Evolutionary conservation across 345 rosid genomes (phyloP), one percentile per base, ranked within the genome.

Genomic region (Eutrema heterophyllum): DNA sequence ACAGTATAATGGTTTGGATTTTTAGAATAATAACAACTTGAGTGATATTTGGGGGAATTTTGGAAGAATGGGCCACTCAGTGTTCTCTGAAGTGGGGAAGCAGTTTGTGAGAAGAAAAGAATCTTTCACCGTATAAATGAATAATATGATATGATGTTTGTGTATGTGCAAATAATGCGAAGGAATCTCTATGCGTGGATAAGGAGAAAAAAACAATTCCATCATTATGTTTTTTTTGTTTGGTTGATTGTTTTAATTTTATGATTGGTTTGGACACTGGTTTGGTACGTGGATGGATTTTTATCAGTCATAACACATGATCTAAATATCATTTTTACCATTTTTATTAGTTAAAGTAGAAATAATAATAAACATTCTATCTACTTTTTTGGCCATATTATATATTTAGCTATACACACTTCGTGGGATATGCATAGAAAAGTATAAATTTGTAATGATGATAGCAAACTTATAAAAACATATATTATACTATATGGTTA

Each of bases 101-200:
- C 83, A 71, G 65, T 78, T 81, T 68, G 11, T 69, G 77, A 35
- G 11, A 81, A 86, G 88, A 76, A 86, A 88, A 86, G 88, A 82
- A 88, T 81, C 75, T 75, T 21, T 48, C 70, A 60, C 57, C 55
- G 24, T 49, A 59, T 49, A 56, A 21, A 65, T 54, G 64, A 50
- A 50, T 59, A 30, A 50, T 59, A 30, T 67, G 71, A 73, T 55
- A 64, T 64, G 29, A 68, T 76, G 50, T 65, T 7, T 61, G 39
- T 72, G 33, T 67, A 46, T 39, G 69, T 68, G 64, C 58, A 75
- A 68, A 76, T 62, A 76, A 76, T 62, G 59, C 56, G 12, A 69
- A 62, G 59, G 79, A 76, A 68, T 68, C 79, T 75, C 79, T 60
- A 75, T 75, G 79, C 73, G 79, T 68, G 54, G 73, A 75, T 74